phyloP scores from a whole-genome alignment of 2,329 filamentous ascomycete species.

The Didymella glomerata region DNA sequence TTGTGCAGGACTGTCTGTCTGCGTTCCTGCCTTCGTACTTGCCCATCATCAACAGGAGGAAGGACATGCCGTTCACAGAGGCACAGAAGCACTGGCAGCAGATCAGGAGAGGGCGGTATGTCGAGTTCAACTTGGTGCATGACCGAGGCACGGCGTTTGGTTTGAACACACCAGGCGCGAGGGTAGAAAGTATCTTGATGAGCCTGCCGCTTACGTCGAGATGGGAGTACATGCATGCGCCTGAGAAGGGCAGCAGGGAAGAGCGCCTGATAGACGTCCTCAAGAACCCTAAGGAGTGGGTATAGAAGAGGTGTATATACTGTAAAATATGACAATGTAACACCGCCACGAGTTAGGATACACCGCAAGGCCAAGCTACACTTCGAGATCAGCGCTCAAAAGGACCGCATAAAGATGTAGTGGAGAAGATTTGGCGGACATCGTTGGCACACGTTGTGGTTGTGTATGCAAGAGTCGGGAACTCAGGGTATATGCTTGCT shows the following conservation, averaged over 20 bases:
- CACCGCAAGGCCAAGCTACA: neutral
- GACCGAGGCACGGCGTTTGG: slow-evolving; percentile 95
- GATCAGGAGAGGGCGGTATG: slow-evolving; percentile 89
- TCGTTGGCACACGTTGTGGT: no score
- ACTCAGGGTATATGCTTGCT: no score
- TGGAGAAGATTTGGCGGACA: neutral
- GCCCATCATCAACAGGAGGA: slow-evolving; percentile 85
- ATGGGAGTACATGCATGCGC: slow-evolving; percentile 96
- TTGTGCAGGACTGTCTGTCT: slow-evolving; percentile 82
- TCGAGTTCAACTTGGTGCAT: slow-evolving; percentile 98
- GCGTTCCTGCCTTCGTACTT: slow-evolving; percentile 91
- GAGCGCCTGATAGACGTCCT: slow-evolving; percentile 79
- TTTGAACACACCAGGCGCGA: slow-evolving; percentile 86
- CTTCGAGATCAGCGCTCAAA: neutral
- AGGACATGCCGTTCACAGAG: slow-evolving; percentile 88
- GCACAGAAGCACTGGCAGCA: slow-evolving; percentile 97
- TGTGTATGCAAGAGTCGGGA: no score
- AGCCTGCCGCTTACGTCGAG: slow-evolving; percentile 90
- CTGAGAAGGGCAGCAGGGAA: slow-evolving; percentile 77
- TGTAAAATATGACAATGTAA: slow-evolving; percentile 10
- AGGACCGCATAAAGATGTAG: neutral
- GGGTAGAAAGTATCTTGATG: slow-evolving; percentile 97
- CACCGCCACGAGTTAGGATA: neutral
- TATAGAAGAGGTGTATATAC: slow-evolving; percentile 25
- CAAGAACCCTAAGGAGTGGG: slow-evolving; percentile 69